Percentiles rank a stretch among this genome's conserved stretches.
Evolutionary conservation across 352 stramenopile species (phyloP).

Genomic region (Globisporangium alternatum): DNA sequence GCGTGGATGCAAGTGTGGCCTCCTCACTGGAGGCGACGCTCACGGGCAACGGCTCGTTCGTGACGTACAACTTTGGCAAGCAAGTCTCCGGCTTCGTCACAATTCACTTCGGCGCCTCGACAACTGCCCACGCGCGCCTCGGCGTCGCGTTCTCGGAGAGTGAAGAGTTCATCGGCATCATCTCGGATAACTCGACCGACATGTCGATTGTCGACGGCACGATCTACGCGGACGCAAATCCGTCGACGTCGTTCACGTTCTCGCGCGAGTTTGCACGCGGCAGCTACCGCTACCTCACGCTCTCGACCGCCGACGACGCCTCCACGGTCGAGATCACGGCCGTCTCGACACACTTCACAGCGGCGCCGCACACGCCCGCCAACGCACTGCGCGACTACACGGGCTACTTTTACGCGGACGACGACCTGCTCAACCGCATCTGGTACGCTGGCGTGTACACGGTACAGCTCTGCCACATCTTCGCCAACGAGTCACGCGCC

Average conservation of each 20-base stretch:
- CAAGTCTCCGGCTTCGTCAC: slow-evolving; percentile 30
- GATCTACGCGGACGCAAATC: slow-evolving; percentile 28
- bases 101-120: slow-evolving; percentile 23
- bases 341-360: not conserved
- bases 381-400: slow-evolving; percentile 10
- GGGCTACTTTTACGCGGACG: slow-evolving; percentile 37
- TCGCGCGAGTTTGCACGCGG: not conserved
- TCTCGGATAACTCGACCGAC: slow-evolving; percentile 33
- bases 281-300: slow-evolving; percentile 1
- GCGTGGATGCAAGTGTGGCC: not conserved
- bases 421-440: slow-evolving; percentile 39
- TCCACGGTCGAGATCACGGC: not conserved
- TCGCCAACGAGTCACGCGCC: slow-evolving; percentile 26
- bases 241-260: slow-evolving; percentile 4
- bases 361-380: not conserved
- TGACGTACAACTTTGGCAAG: slow-evolving; percentile 37
- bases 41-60: slow-evolving; percentile 27
- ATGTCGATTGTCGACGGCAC: slow-evolving; percentile 33
- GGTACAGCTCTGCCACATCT: slow-evolving; percentile 33
- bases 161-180: slow-evolving; percentile 28
- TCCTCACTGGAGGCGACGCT: slow-evolving; percentile 15
- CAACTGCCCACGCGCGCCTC: not conserved
- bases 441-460: slow-evolving; percentile 42
- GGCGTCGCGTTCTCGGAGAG: slow-evolving; percentile 29
- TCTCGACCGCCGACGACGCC: not conserved